Base-by-base conservation (phyloP, 495 filamentous ascomycete species). In the Cudoniella acicularis region DNA sequence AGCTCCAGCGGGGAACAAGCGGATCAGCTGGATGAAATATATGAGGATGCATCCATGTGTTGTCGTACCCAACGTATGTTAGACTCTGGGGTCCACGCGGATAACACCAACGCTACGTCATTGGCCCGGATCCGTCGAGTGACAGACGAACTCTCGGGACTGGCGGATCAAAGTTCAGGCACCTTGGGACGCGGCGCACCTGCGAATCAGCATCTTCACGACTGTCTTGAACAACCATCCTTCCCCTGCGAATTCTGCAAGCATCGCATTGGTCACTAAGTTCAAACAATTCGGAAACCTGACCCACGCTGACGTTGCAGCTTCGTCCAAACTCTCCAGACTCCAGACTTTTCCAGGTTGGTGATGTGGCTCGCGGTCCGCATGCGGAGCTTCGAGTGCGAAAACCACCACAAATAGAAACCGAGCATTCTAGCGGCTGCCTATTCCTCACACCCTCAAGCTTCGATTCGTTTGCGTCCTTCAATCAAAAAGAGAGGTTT, bases 281-380 rank as follows among this genome's bases (percentile, higher is more conserved):
- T 36, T 36, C 6, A 4, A 4, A 36, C 6, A 13, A 36, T 36
- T 36, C 30, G 13, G 13, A 4, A 13, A 36, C 30, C 43, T 11
- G 42, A 25, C 45, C 57, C 48, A 48, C 57, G 49, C 50, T 60
- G 57, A 60, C 57, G 57, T 60, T 54, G 57, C 30, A 36, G 21
- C 25, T 20, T 36, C 10, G 10, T n/a, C 26, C 26, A 3, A 10
- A 17, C 48, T 25, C 13, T 22, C 48, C n/a, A 30, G 11, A 2
- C 4, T 17, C 26, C 50, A 20, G 26, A 49, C 4, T 21, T 49
- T 49, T 18, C n/a, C n/a, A n/a, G n/a, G n/a, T n/a, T 6, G 10
- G 47, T 21, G 8, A 10, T 18, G 21, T 4, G 21, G 23, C 11
- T 16, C 23, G 3, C 9, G 8, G 47, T n/a, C n/a, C n/a, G n/a